phyloP scores from a whole-genome alignment of 257 asterid species.

The Nicotiana knightiana region DNA sequence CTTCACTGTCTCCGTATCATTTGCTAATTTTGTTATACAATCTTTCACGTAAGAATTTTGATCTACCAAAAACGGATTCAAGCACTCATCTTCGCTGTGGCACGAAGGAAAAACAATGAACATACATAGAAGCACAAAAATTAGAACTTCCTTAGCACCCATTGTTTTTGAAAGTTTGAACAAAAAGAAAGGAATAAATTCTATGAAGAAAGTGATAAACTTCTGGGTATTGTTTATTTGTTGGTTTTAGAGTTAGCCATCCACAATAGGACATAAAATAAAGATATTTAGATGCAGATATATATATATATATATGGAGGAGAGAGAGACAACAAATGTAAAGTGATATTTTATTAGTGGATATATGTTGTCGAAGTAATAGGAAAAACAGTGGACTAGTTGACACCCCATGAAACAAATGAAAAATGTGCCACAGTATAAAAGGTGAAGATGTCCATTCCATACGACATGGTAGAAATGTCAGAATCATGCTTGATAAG shows the following conservation, averaged over 20 bases:
- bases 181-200: not conserved
- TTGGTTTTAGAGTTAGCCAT: not conserved
- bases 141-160: not conserved
- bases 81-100: not conserved
- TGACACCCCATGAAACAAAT: not conserved
- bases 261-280: not conserved
- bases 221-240: not conserved
- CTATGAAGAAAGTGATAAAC: not conserved
- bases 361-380: not conserved
- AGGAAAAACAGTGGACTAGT: not conserved
- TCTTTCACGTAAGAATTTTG: not conserved
- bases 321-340: not conserved
- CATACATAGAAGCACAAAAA: not conserved
- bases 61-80: not conserved
- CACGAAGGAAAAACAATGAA: not conserved
- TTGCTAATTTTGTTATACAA: conserved; percentile 17
- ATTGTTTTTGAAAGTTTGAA: not conserved
- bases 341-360: not conserved
- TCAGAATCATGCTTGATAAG: not conserved
- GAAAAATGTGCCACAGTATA: not conserved
- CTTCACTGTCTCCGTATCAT: conserved; percentile 14
- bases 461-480: not conserved
- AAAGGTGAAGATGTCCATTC: no score
- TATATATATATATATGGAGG: not conserved
- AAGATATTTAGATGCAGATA: not conserved